phyloP scores from a whole-genome alignment of 2,329 filamentous ascomycete genomes.

The Trichoderma sp. region DNA sequence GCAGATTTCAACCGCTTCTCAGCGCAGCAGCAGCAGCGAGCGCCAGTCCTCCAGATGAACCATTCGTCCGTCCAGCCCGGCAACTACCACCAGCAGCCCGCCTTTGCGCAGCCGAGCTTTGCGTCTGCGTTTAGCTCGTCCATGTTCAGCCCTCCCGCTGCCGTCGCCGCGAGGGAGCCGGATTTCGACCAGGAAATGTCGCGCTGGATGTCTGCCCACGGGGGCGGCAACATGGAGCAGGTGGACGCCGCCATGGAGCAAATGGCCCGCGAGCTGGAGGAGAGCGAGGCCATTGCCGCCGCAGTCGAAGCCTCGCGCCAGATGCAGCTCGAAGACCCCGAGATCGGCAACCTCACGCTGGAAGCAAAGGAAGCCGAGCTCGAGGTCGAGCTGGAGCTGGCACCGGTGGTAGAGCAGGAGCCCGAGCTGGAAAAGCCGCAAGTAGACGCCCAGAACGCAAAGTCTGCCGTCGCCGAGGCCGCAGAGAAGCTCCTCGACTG shows the following conservation, averaged over 20 bases:
- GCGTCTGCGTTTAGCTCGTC: conserved; percentile 27
- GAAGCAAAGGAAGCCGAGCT: conserved; percentile 12
- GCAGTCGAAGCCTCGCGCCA: conserved; percentile 22
- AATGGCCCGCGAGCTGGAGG: conserved; percentile 41
- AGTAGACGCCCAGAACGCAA: conserved; percentile 19
- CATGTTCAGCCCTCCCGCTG: conserved; percentile 25
- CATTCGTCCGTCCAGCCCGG: conserved; percentile 24
- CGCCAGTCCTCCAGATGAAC: conserved; percentile 27
- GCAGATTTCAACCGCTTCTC: conserved; percentile 38
- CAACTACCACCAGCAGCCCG: conserved; percentile 26
- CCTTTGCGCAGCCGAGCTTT: conserved; percentile 30
- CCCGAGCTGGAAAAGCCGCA: conserved; percentile 20
- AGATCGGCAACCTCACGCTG: conserved; percentile 34
- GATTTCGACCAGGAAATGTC: conserved; percentile 43
- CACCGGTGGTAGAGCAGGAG: conserved; percentile 15
- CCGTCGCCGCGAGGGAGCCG: conserved; percentile 26
- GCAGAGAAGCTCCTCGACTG: conserved; percentile 42
- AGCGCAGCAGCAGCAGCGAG: conserved; percentile 27
- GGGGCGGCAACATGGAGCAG: conserved; percentile 34
- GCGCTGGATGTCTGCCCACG: conserved; percentile 40
- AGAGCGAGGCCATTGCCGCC: conserved; percentile 32
- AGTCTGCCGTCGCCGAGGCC: conserved; percentile 41
- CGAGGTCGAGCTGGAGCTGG: not conserved
- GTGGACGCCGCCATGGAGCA: conserved; percentile 44
- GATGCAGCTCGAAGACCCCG: conserved; percentile 32